A percentile compares a stretch with the other conserved stretches of the same genome.
Evolutionary conservation across 1,284 basidiomycete species (phyloP).

Genomic region (Austroboletus olivaceoglutinosus): DNA sequence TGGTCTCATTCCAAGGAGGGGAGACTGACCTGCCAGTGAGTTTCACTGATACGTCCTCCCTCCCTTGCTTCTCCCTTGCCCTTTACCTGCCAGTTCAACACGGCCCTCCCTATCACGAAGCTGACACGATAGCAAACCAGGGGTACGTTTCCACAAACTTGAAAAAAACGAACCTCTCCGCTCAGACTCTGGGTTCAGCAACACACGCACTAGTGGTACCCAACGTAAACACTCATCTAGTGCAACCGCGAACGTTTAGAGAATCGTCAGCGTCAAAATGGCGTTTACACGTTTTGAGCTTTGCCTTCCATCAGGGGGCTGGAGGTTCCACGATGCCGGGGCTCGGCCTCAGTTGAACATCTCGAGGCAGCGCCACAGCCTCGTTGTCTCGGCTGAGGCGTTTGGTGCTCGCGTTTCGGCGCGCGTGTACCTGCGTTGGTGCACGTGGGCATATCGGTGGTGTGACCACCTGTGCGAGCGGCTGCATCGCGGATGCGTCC

Average conservation of each 20-base stretch:
- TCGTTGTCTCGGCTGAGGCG: conserved; percentile 27
- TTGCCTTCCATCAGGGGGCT: conserved; percentile 18
- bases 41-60: conserved; percentile 5
- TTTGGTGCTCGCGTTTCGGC: conserved; percentile 26
- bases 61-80: not conserved
- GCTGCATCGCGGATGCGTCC: conserved; percentile 4
- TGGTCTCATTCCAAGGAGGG: not conserved
- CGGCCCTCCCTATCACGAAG: not conserved
- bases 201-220: not conserved
- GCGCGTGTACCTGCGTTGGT: conserved; percentile 24
- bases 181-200: not conserved
- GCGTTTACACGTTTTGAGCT: conserved; percentile 28
- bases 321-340: conserved; percentile 23
- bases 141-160: not conserved
- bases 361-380: conserved; percentile 25
- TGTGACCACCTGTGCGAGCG: conserved; percentile 10
- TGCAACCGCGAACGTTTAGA: not conserved
- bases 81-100: not conserved
- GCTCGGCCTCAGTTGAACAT: conserved; percentile 26
- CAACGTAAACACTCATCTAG: not conserved
- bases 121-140: not conserved
- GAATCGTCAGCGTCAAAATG: conserved; percentile 11
- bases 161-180: not conserved
- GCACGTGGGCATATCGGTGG: conserved; percentile 21
- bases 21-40: conserved; percentile 8